Conservation (phyloP, 2,329 filamentous ascomycete genomes). For the Diaporthe helianthi region DNA sequence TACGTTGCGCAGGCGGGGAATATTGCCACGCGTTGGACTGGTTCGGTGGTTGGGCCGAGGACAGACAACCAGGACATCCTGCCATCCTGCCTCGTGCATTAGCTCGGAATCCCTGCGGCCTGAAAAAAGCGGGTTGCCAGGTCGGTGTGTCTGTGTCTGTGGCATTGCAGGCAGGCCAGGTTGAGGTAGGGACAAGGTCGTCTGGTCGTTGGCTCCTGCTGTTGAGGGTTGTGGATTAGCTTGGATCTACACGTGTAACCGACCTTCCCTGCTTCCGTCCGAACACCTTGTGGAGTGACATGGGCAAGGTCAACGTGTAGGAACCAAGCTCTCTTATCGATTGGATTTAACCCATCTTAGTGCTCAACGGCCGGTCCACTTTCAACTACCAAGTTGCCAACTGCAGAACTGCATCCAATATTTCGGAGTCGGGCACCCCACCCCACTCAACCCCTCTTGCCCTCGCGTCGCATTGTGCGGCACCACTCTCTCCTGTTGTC, state of each 20-base stretch:
- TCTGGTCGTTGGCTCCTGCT: constrained; percentile 18
- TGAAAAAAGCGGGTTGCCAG: neutral
- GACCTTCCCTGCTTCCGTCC: constrained; percentile 15
- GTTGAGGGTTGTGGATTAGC: neutral
- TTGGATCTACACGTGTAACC: neutral
- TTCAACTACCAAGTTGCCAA: constrained; percentile 10
- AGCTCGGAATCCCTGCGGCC: constrained; percentile 11
- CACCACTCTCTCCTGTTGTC: neutral
- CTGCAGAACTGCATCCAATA: constrained; percentile 22
- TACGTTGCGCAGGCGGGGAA: neutral
- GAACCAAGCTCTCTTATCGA: constrained; percentile 18
- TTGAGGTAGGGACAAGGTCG: neutral
- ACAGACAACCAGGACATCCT: neutral
- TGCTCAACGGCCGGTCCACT: constrained; percentile 8
- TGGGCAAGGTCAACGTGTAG: neutral
- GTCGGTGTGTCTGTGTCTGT: neutral
- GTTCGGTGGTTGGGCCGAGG: neutral
- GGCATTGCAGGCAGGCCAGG: neutral
- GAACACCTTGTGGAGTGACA: constrained; percentile 3
- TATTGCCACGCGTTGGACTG: neutral
- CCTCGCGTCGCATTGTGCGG: neutral
- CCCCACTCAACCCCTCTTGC: neutral
- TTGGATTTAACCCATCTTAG: constrained; percentile 19
- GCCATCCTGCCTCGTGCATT: neutral
- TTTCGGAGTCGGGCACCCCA: neutral